Base-by-base conservation (phyloP, 176 grass and related monocot species). In the Bonia amplexicaulis region DNA sequence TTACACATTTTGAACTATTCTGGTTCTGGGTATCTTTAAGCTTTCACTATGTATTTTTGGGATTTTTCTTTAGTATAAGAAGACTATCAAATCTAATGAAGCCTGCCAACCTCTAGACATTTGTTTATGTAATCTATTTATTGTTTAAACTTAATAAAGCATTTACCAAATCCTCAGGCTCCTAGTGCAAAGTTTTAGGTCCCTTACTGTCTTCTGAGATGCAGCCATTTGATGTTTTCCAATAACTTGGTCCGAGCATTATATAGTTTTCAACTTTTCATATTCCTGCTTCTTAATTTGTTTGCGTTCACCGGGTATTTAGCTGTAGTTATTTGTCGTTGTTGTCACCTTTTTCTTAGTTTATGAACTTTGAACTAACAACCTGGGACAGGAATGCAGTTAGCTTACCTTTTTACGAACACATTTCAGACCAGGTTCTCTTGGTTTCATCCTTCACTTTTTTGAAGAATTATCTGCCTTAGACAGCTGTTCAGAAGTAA, bases 401-500 rank as follows among this genome's bases (percentile, higher is more conserved):
- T 64, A 44, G 4, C 48, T 84, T 51, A 55, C 26, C 74, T 64
- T 61, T 74, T 90, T 55, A 33, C 81, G 48, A 62, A 83, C 13
- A 69, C 51, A 64, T 95, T 79, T 88, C 89, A 98, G 96, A 67
- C 81, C 57, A 14, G 66, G 49, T 78, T 68, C 82, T 88, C 77
- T 98, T 78, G 84, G 87, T 84, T 84, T 90, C 46, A 63, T 91
- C 81, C 90, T 98, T 95, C 81, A 69, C 67, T 75, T 98, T 71
- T 62, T 94, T 82, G 96, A 98, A 83, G 91, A 84, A 84, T 87
- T 98, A 73, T 98, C 93, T 47, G 64, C 90, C 42, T 41, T 89
- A 80, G 88, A 95, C 83, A 85, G 69, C 66, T 93, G 84, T 91
- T 91, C 85, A 74, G 69, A 87, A 85, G 40, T 79, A 44, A 88